These are phyloP conservation scores for Pythium plurisporium DNA, from an alignment of 352 stramenopile genomes.

Conservation along the genomic window DNA sequence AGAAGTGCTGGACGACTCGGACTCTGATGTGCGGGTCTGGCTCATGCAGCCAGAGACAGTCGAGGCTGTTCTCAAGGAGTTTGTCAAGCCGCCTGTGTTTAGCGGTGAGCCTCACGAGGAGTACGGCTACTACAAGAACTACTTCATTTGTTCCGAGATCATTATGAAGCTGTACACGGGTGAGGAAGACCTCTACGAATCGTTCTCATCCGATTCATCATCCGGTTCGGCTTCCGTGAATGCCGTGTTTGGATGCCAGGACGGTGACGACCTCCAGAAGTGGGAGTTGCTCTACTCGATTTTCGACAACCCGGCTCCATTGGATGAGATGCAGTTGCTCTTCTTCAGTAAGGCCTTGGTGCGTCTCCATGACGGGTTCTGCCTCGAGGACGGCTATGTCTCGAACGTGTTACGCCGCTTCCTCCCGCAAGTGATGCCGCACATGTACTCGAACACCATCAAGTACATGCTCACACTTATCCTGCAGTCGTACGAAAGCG, in stretches of 20 bases:
- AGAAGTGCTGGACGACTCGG: conserved; percentile 80
- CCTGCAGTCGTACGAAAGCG: conserved; percentile 84
- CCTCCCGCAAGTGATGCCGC: conserved; percentile 67
- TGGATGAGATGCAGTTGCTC: conserved; percentile 84
- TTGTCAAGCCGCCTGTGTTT: conserved; percentile 75
- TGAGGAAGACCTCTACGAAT: conserved; percentile 86
- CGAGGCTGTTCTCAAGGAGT: conserved; percentile 71
- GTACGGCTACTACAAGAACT: conserved; percentile 88
- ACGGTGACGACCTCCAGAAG: conserved; percentile 63
- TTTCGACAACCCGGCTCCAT: conserved; percentile 65
- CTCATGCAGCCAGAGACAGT: conserved; percentile 77
- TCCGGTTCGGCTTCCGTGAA: conserved; percentile 58
- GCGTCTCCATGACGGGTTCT: conserved; percentile 82
- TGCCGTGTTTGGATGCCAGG: conserved; percentile 78
- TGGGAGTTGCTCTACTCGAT: conserved; percentile 83
- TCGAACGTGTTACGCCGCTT: conserved; percentile 76
- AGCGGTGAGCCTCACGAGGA: conserved; percentile 76
- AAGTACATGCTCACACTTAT: conserved; percentile 89
- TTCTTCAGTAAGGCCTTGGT: conserved; percentile 88
- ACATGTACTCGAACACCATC: conserved; percentile 86
- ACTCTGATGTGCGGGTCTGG: conserved; percentile 83
- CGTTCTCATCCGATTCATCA: conserved; percentile 80
- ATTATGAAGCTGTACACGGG: conserved; percentile 89
- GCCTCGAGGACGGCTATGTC: conserved; percentile 83
- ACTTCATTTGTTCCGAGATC: conserved; percentile 87